Evolutionary conservation across 805 yeast species (phyloP), one percentile per base, ranked within the genome.

Genomic region (Ogataea pignaliae): DNA sequence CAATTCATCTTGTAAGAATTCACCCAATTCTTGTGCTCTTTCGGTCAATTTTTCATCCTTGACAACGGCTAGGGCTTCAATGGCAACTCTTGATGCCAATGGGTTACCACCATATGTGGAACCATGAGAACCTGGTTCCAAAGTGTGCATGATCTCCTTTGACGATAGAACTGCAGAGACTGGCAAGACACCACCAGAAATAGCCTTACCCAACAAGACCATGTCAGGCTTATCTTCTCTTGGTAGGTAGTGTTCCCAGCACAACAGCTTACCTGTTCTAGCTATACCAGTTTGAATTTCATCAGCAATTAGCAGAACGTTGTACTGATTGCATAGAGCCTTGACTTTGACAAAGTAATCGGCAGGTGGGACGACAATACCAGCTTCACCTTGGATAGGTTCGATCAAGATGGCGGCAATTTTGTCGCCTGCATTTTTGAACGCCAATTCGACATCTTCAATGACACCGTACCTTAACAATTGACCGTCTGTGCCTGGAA

Each of bases 51-150:
- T 75, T 69, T 91, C 98, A 55, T 91, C 95, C 64, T 76, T 78
- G 44, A 91, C 88, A 42, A 91, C 98, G 56, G 88, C 78, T 53
- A 91, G 74, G 10, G 98, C 97, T 46, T 96, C 97, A 63, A 88
- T 81, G 48, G 97, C 93, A 16, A 88, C 97, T 44, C 88, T 78
- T 53, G 95, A 88, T 17, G 96, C 91, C 63, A 91, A 76, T 53
- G 98, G 97, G 71, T 89, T 91, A 66, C 98, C 98, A 68, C 98
- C 98, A 64, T 87, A 91, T 17, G 98, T 91, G 28, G 97, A 90
- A 41, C 98, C 98, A 68, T 91, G 98, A 29, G 96, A 87, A 43
- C 98, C 98, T 26, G 97, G 95, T 50, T 86, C 88, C 55, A 91
- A 76, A 51, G 88, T 80, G 52, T 82, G 76, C 97, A 91, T 86